A percentile compares a stretch with the other conserved stretches of the same genome.
These are phyloP conservation scores for Clonostachys solani DNA, from an alignment of 2,329 filamentous ascomycete species.

Conservation along the genomic window DNA sequence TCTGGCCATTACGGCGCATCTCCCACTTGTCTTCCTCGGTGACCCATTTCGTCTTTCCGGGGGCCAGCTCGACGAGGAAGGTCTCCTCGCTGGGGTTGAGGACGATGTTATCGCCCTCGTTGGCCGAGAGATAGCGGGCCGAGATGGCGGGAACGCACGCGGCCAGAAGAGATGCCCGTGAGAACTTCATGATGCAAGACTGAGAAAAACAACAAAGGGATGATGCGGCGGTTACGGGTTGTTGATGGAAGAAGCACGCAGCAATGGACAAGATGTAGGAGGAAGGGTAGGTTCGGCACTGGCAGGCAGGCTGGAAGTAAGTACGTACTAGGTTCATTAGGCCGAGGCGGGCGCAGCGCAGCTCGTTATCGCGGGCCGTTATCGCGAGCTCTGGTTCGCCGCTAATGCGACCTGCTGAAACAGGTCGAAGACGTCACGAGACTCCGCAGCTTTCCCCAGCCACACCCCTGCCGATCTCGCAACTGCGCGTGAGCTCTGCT, in stretches of 20 bases:
- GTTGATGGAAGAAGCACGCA: not conserved
- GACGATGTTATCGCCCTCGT: conserved; percentile 45
- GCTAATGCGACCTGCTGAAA: no score
- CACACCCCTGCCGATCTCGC: no score
- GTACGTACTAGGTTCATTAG: no score
- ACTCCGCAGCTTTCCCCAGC: no score
- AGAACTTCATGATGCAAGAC: conserved; percentile 43
- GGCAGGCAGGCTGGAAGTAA: no score
- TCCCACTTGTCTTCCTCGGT: conserved; percentile 96
- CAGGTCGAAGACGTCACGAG: no score
- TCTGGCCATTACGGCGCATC: conserved; percentile 75
- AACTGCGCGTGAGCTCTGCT: no score
- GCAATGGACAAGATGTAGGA: no score
- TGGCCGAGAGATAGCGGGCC: conserved; percentile 51
- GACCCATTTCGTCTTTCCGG: conserved; percentile 79
- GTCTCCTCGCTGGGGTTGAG: conserved; percentile 30
- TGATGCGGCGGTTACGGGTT: not conserved
- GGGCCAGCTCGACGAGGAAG: conserved; percentile 80
- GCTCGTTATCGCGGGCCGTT: no score
- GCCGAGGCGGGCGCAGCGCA: no score
- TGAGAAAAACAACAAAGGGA: not conserved
- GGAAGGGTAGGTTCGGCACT: no score
- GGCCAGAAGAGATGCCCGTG: conserved; percentile 46
- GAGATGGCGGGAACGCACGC: conserved; percentile 49
- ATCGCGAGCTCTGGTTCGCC: no score